phyloP scores from a whole-genome alignment of 371 early-diverging fungal species.

The Rhizopus sp. region DNA sequence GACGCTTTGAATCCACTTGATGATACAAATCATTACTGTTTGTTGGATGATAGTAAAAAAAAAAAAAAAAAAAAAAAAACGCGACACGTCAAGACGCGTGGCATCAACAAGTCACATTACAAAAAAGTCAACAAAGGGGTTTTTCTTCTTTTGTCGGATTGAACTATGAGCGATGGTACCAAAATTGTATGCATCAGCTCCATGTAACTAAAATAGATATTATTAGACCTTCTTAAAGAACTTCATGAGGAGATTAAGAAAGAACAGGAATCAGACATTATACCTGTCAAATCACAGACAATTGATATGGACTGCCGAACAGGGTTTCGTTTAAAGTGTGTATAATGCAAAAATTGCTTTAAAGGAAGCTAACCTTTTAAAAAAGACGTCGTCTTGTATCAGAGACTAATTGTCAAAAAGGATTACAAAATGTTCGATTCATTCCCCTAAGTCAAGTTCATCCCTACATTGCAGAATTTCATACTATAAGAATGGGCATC shows the following conservation, averaged over 20 bases:
- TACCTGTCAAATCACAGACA: not conserved
- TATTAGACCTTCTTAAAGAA: not conserved
- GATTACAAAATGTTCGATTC: constrained; percentile 16
- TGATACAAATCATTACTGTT: too few relatives aligned
- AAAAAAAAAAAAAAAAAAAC: too few relatives aligned
- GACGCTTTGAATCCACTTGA: too few relatives aligned
- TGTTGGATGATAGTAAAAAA: too few relatives aligned
- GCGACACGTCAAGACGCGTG: too few relatives aligned
- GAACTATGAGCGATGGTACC: too few relatives aligned
- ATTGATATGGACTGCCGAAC: constrained; percentile 13
- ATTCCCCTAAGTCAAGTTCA: constrained; percentile 17
- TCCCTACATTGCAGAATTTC: constrained; percentile 6
- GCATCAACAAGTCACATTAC: too few relatives aligned
- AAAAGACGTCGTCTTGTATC: constrained; percentile 16
- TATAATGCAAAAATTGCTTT: not conserved
- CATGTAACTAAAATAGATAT: too few relatives aligned
- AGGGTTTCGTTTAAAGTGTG: constrained; percentile 22
- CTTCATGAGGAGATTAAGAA: constrained; percentile 4
- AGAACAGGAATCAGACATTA: not conserved
- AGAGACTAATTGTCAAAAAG: constrained; percentile 10
- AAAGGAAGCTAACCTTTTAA: not conserved
- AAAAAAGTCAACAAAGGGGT: too few relatives aligned
- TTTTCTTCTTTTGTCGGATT: too few relatives aligned
- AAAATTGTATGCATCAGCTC: too few relatives aligned
- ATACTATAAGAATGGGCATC: constrained; percentile 31